phyloP scores from a whole-genome alignment of 2,329 filamentous ascomycete genomes.

The Cucurbitaria berberidis region DNA sequence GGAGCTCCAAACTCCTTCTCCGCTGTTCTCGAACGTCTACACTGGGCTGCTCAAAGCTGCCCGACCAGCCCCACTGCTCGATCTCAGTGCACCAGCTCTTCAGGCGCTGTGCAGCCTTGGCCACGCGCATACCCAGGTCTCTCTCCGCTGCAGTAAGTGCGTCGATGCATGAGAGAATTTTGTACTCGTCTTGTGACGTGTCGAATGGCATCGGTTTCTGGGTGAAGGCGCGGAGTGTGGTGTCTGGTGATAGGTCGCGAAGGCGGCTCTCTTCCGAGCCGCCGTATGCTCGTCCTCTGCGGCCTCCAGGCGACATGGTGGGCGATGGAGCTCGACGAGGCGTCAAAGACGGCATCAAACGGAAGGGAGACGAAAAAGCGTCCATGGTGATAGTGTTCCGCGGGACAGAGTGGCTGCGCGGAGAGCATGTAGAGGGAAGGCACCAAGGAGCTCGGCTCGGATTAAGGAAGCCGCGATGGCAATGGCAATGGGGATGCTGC shows the following conservation, averaged over 20 bases:
- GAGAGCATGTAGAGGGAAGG: conserved; percentile 24
- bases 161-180: conserved; percentile 63
- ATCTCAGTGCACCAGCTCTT: conserved; percentile 79
- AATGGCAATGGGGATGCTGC: conserved; percentile 3
- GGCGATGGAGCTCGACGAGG: conserved; percentile 42
- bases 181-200: conserved; percentile 49
- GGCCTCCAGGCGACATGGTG: conserved; percentile 41
- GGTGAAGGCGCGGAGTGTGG: conserved; percentile 52
- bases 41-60: conserved; percentile 53
- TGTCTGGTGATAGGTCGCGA: conserved; percentile 49
- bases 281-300: conserved; percentile 32
- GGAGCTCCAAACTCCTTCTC: conserved; percentile 39
- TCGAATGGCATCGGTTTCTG: conserved; percentile 53
- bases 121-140: conserved; percentile 73
- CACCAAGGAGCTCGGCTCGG: conserved; percentile 7
- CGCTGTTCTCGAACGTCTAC: conserved; percentile 33
- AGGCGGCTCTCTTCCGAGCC: conserved; percentile 42
- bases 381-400: conserved; percentile 30
- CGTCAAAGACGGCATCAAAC: conserved; percentile 40
- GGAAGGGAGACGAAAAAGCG: conserved; percentile 37
- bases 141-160: conserved; percentile 69
- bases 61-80: conserved; percentile 65
- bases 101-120: conserved; percentile 72
- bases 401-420: conserved; percentile 26
- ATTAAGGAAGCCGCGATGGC: not conserved